Conservation (phyloP, 306 rosid genomes). For the Inga leiocalycina region DNA sequence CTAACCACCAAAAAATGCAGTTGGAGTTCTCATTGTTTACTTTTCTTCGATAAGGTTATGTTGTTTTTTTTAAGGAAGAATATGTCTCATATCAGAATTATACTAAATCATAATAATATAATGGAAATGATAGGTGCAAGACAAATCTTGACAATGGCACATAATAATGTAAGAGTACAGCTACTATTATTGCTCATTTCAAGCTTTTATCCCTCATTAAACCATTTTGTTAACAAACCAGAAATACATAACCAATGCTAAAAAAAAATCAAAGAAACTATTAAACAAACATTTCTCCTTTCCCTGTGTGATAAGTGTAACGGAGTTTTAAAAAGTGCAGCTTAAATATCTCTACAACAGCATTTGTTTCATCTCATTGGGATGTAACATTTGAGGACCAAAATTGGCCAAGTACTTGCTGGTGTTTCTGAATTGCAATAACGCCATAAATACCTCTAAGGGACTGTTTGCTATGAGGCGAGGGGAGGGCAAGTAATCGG, state of each 20-base stretch:
- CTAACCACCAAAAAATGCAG: conserved; percentile 32
- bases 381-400: not conserved
- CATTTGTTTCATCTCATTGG: not conserved
- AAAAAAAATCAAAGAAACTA: not conserved
- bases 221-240: not conserved
- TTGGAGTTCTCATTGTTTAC: conserved; percentile 31
- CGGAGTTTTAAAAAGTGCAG: not conserved
- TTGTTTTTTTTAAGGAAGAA: not conserved
- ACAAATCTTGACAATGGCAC: not conserved
- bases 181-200: not conserved
- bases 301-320: not conserved
- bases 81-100: not conserved
- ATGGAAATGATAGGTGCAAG: not conserved
- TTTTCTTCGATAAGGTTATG: not conserved
- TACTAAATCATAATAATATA: not conserved
- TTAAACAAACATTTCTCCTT: not conserved
- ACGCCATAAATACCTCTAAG: not conserved
- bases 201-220: not conserved
- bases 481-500: no score
- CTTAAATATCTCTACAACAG: not conserved
- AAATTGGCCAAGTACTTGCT: not conserved
- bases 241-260: not conserved
- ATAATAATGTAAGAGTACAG: not conserved
- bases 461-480: no score
- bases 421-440: not conserved